These are phyloP conservation scores for Maudiozyma humilis DNA, from an alignment of 1,139 yeast species.

Conservation along the genomic window DNA sequence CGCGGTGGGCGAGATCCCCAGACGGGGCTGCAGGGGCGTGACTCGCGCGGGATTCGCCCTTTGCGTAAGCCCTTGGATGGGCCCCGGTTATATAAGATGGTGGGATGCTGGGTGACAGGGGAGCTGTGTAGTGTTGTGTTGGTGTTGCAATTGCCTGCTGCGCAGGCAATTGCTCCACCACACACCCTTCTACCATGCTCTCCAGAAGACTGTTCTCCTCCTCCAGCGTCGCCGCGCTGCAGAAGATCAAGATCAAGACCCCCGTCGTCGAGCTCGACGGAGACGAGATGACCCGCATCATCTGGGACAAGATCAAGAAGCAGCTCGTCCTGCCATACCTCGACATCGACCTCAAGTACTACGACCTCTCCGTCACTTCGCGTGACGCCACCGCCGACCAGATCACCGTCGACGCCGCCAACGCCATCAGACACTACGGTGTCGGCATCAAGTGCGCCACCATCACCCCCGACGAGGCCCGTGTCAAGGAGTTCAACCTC, in stretches of 20 bases:
- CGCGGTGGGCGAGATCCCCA: no score
- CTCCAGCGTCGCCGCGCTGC: conserved; percentile 4
- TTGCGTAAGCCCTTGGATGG: no score
- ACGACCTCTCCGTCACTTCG: conserved; percentile 62
- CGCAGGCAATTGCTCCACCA: no score
- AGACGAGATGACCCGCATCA: conserved; percentile 80
- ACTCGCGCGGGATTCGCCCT: no score
- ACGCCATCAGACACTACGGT: conserved; percentile 66
- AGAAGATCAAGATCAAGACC: conserved; percentile 55
- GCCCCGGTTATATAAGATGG: no score
- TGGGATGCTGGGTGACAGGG: no score
- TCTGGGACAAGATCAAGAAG: conserved; percentile 69
- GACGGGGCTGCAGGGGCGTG: no score
- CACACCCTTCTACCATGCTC: conserved; percentile 2
- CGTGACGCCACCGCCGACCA: conserved; percentile 68
- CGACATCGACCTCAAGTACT: conserved; percentile 65
- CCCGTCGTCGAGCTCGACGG: conserved; percentile 82
- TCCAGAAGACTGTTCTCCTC: conserved; percentile 9
- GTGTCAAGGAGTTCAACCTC: conserved; percentile 66
- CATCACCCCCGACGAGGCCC: conserved; percentile 75
- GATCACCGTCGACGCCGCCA: conserved; percentile 67
- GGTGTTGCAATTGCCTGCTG: no score
- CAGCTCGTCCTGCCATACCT: conserved; percentile 62
- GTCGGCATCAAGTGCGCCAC: conserved; percentile 85
- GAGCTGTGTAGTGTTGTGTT: no score